Percentiles rank a stretch among this genome's conserved stretches.
Conservation (phyloP, 2,329 filamentous ascomycete species). For the Fusarium cyanostomum region DNA sequence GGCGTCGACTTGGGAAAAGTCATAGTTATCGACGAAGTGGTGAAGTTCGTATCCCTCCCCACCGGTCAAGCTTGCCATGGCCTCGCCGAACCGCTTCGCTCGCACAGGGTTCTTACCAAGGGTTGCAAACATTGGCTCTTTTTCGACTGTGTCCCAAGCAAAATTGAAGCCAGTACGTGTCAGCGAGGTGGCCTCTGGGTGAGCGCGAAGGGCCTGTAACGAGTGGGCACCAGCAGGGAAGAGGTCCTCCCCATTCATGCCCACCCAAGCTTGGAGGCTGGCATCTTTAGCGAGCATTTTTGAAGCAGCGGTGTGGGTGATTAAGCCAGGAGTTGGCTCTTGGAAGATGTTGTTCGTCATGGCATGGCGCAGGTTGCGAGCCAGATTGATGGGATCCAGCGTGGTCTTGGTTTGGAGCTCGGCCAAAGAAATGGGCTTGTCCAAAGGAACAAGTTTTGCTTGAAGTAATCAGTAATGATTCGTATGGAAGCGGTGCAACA, state of each 20-base stretch:
- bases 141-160: slow-evolving; percentile 59
- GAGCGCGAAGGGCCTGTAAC: slow-evolving; percentile 53
- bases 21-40: slow-evolving; percentile 63
- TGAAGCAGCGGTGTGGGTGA: slow-evolving; percentile 66
- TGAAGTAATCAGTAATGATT: background rate
- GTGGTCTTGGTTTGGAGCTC: slow-evolving; percentile 57
- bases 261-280: slow-evolving; percentile 62
- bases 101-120: slow-evolving; percentile 59
- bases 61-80: slow-evolving; percentile 64
- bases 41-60: slow-evolving; percentile 65
- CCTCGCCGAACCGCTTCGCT: slow-evolving; percentile 61
- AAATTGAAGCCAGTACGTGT: slow-evolving; percentile 62
- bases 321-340: slow-evolving; percentile 59
- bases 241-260: slow-evolving; percentile 64
- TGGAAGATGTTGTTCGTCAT: slow-evolving; percentile 67
- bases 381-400: slow-evolving; percentile 60
- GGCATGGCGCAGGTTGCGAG: slow-evolving; percentile 62
- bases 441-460: slow-evolving; percentile 62
- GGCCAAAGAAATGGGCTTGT: slow-evolving; percentile 55
- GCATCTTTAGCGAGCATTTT: slow-evolving; percentile 59
- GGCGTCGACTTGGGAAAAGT: slow-evolving; percentile 59
- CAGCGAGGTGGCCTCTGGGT: slow-evolving; percentile 60
- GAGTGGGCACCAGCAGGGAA: slow-evolving; percentile 60
- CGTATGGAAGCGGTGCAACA: background rate
- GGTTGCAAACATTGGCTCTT: slow-evolving; percentile 64